Conservation (phyloP, 139 green algal genomes). For the Tetraselmis striata region DNA sequence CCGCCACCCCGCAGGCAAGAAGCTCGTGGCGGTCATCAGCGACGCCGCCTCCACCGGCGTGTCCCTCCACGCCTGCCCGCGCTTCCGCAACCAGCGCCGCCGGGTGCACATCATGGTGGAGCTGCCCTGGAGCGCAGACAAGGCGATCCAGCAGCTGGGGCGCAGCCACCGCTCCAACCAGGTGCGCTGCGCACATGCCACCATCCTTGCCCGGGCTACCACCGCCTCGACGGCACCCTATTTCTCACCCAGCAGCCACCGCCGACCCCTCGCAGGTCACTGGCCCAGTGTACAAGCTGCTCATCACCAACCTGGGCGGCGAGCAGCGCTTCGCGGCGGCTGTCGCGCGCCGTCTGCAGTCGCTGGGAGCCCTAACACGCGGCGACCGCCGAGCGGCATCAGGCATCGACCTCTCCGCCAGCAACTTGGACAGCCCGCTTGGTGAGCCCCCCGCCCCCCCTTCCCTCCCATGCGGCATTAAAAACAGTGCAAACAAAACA, state of each 20-base stretch:
- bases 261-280: conserved; percentile 18
- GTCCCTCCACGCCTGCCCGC: conserved; percentile 58
- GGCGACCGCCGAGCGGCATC: conserved; percentile 77
- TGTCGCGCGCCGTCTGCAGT: conserved; percentile 78
- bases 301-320: conserved; percentile 70
- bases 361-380: conserved; percentile 77
- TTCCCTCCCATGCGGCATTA: too few species aligned
- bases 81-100: conserved; percentile 36
- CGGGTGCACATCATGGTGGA: conserved; percentile 84
- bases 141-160: conserved; percentile 89
- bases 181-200: conserved; percentile 19
- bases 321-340: conserved; percentile 81
- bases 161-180: conserved; percentile 64
- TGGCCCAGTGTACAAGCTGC: conserved; percentile 56
- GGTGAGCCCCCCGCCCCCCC: conserved; percentile 13
- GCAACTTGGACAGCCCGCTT: conserved; percentile 68
- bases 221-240: too few species aligned
- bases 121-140: conserved; percentile 85
- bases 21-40: conserved; percentile 87
- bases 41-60: conserved; percentile 82
- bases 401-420: conserved; percentile 55
- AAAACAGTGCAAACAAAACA: too few species aligned
- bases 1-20: conserved; percentile 56
- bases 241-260: too few species aligned
- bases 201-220: too few species aligned